Base-by-base conservation (phyloP, 306 rosid species). In the Glycine tomentella region DNA sequence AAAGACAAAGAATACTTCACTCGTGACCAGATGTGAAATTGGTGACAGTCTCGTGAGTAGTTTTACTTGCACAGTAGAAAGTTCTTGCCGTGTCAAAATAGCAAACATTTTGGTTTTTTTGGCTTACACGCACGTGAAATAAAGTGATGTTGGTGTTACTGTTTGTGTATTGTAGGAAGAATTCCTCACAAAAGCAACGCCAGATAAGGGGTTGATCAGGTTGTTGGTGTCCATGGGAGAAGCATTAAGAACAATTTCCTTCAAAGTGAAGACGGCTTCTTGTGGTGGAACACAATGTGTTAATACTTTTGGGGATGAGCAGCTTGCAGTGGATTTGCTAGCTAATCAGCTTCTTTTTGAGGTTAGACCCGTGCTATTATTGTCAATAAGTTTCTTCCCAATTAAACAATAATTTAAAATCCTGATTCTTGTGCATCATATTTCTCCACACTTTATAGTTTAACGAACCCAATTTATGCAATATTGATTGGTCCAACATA, bases 221-320 rank as follows among this genome's bases (percentile, higher is more conserved):
- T 87, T 95, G 96, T 17, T 95, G 89, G 61, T 78, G 74, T 88
- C 91, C 69, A 91, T 96, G 98, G 99, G 99, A 66, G 98, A 96
- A 83, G 98, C 99, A 63, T 66, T 96, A 8, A 93, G 99, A 84
- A 93, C 97, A 72, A 96, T 93, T 84, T 86, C 97, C 76, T 96
- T 88, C 84, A 96, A 96, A 92, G 99, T 96, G 79, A 96, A 91
- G 86, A 96, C 99, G 14, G 99, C 99, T 79, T 89, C 99, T 38
- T 96, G 99, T 75, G 97, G 98, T 58, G 99, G 98, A 88, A 96
- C 99, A 51, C 97, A 97, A 45, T 96, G 99, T 88, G 97, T 96
- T 58, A 96, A 96, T 76, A 57, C 97, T 86, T 96, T 96, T 72
- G 99, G 99, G 49, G 99, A 96, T 45, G 99, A 96, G 76, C 98